Evolutionary conservation across 305 asterid genomes (phyloP).

Genomic region (Fraxinus albicans): DNA sequence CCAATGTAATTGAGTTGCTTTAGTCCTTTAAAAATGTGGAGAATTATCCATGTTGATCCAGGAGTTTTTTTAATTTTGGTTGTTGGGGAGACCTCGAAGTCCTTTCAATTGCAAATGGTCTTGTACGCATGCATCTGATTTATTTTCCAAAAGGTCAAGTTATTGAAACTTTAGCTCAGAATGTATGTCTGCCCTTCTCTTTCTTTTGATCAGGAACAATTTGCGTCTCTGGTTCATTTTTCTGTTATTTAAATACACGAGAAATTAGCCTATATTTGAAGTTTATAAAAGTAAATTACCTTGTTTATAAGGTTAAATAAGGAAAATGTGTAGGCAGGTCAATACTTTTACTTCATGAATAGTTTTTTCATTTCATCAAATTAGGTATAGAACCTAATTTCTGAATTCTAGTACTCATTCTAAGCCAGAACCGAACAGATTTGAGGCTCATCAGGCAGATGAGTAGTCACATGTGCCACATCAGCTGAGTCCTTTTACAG

Average conservation of each 20-base stretch:
- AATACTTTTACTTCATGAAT: neutral
- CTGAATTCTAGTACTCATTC: neutral
- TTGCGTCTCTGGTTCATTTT: neutral
- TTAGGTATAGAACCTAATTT: neutral
- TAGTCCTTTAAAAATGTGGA: neutral
- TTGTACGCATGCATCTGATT: neutral
- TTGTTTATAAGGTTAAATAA: neutral
- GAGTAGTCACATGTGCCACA: neutral
- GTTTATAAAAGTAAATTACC: neutral
- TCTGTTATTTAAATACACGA: neutral
- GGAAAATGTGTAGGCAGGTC: neutral
- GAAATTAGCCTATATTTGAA: neutral
- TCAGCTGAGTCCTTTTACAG: neutral
- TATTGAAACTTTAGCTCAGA: neutral
- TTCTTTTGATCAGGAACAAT: neutral
- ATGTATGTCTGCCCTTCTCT: neutral
- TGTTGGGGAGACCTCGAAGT: neutral
- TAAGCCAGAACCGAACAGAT: neutral
- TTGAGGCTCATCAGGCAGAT: neutral
- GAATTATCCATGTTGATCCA: neutral
- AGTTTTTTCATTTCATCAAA: neutral
- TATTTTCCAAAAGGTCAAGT: neutral
- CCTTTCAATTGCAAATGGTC: neutral
- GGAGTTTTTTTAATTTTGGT: neutral
- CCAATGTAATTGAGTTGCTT: neutral